Percentiles rank a stretch among this genome's conserved stretches.
These are phyloP conservation scores for Talaromyces sp. DNA, from an alignment of 2,329 filamentous ascomycete genomes.

Conservation along the genomic window DNA sequence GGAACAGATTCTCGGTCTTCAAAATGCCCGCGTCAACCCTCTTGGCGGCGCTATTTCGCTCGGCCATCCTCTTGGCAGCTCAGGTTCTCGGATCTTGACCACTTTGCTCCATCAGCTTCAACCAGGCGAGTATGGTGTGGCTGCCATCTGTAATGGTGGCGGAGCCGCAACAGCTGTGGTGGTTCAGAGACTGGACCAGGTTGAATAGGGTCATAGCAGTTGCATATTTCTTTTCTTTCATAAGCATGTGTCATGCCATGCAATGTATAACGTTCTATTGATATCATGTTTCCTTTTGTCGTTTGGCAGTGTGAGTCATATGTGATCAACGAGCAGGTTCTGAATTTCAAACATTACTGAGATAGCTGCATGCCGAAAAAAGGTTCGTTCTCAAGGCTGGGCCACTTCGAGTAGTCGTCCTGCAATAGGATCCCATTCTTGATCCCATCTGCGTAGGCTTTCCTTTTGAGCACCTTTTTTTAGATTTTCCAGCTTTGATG, in stretches of 20 bases:
- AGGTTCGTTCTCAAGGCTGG: not conserved
- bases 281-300: not conserved
- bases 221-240: not conserved
- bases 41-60: slow-evolving; percentile 87
- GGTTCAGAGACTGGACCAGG: slow-evolving; percentile 69
- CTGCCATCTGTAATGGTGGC: slow-evolving; percentile 94
- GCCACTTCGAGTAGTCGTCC: slow-evolving; percentile 60
- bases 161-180: slow-evolving; percentile 88
- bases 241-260: not conserved
- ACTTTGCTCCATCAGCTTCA: slow-evolving; percentile 88
- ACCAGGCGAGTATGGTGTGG: slow-evolving; percentile 88
- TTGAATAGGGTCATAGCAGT: slow-evolving; percentile 28
- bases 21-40: slow-evolving; percentile 75
- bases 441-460: slow-evolving; percentile 75
- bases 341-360: no score
- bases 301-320: not conserved
- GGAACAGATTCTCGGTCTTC: slow-evolving; percentile 65
- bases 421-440: slow-evolving; percentile 84
- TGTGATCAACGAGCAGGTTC: not conserved
- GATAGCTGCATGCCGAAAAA: no score
- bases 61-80: slow-evolving; percentile 89
- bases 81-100: slow-evolving; percentile 82
- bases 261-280: slow-evolving; percentile 1
- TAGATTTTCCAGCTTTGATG: slow-evolving; percentile 54
- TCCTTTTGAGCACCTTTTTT: slow-evolving; percentile 68